Conservation (phyloP, 1,284 basidiomycete species). For the Cutaneotrichosporon sp. region DNA sequence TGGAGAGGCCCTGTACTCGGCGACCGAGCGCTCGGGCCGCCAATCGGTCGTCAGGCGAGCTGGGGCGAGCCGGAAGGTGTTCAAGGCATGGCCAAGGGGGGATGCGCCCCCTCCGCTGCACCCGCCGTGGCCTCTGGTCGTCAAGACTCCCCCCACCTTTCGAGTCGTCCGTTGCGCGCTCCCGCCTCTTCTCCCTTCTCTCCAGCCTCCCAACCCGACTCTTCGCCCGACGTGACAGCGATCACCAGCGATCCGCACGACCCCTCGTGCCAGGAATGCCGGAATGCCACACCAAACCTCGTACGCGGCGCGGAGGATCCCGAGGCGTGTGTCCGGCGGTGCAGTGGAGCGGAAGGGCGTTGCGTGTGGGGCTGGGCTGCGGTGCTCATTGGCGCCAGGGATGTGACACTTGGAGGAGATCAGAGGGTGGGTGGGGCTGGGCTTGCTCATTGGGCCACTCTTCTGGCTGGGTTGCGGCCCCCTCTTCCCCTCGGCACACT, state of each 20-base stretch:
- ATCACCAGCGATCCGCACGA: background rate
- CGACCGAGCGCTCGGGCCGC: background rate
- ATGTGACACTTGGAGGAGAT: no score
- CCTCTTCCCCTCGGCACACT: no score
- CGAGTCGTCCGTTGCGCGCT: no score
- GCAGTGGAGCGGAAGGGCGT: background rate
- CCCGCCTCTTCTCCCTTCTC: no score
- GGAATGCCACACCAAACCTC: background rate
- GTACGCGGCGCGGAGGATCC: background rate
- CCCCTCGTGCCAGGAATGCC: background rate
- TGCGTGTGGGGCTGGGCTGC: background rate
- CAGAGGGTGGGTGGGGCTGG: no score
- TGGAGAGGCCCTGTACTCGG: background rate
- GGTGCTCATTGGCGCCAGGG: background rate
- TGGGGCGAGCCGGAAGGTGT: no score
- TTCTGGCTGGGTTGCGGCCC: no score
- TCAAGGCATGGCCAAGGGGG: no score
- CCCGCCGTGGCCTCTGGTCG: no score
- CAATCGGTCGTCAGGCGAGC: background rate
- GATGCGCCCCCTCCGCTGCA: no score
- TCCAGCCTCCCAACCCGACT: background rate
- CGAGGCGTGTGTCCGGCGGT: background rate
- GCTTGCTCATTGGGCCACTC: no score
- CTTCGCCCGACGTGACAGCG: background rate
- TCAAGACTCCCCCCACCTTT: no score